Percentiles rank a stretch among this genome's conserved stretches.
Conservation (phyloP, 73 alveolate genomes). For the Paramecium sonneborni region DNA sequence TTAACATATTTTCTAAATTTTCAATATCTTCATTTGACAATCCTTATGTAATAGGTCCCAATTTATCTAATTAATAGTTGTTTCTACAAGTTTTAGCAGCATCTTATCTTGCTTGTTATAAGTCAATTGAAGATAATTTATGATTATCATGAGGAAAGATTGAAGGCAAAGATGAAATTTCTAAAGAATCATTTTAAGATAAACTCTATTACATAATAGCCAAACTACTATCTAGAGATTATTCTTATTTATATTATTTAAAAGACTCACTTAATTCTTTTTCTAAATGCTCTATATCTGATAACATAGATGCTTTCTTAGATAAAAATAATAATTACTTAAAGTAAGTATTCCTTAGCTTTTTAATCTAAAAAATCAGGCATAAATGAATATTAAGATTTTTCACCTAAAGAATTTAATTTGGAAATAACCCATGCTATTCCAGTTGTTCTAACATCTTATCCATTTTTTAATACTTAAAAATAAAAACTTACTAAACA, state of each 20-base stretch:
- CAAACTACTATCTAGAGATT: constrained; percentile 37
- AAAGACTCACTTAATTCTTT: constrained; percentile 34
- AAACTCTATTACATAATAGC: background rate
- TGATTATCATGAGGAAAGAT: constrained; percentile 45
- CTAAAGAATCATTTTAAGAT: constrained; percentile 27
- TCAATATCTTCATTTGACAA: constrained; percentile 12
- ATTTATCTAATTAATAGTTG: background rate
- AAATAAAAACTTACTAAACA: constrained; percentile 2
- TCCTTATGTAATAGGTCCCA: constrained; percentile 50
- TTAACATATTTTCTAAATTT: constrained; percentile 27
- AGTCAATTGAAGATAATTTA: constrained; percentile 28
- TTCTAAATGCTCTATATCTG: constrained; percentile 6
- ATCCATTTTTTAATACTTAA: background rate
- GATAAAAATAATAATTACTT: background rate
- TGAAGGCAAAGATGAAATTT: constrained; percentile 12
- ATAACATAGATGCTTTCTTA: background rate
- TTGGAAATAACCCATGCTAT: constrained; percentile 29
- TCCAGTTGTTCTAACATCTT: constrained; percentile 12
- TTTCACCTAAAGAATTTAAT: background rate
- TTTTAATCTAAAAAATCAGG: constrained; percentile 44
- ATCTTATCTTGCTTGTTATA: background rate
- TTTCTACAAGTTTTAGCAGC: background rate
- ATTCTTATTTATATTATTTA: constrained; percentile 10
- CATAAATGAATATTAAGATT: background rate
- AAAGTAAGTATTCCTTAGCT: constrained; percentile 23